Evolutionary conservation across 2,329 filamentous ascomycete genomes (phyloP).

Genomic region (Pseudocercospora macadamiae): DNA sequence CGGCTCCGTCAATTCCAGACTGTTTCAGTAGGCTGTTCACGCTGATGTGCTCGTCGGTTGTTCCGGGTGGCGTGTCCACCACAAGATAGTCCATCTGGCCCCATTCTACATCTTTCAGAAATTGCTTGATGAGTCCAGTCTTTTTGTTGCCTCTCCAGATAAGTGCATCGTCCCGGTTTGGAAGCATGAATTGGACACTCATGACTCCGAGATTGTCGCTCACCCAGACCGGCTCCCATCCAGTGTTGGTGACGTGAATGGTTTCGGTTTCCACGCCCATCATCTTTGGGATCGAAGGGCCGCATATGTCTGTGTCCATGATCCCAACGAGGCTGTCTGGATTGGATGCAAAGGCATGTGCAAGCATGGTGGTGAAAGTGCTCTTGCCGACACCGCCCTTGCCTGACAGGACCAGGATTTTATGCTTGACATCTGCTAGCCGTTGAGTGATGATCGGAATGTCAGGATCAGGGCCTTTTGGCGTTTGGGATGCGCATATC

Average conservation of each 20-base stretch:
- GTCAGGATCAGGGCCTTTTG: conserved; percentile 94
- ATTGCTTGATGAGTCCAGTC: conserved; percentile 97
- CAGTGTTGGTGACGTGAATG: conserved; percentile 84
- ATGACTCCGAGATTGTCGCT: conserved; percentile 92
- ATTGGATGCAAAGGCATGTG: conserved; percentile 85
- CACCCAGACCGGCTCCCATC: conserved; percentile 96
- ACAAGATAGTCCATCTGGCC: conserved; percentile 90
- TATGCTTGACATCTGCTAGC: conserved; percentile 80
- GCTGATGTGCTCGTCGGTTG: conserved; percentile 90
- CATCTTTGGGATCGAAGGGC: conserved; percentile 97
- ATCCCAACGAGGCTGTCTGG: conserved; percentile 80
- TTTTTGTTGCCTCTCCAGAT: conserved; percentile 99
- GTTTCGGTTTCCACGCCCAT: conserved; percentile 94
- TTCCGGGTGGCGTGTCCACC: conserved; percentile 94
- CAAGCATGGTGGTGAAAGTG: conserved; percentile 86
- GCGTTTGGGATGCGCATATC: conserved; percentile 83
- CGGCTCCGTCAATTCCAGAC: conserved; percentile 88
- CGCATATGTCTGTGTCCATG: conserved; percentile 98
- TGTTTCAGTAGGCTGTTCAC: conserved; percentile 92
- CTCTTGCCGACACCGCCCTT: conserved; percentile 98
- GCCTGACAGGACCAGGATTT: conserved; percentile 87
- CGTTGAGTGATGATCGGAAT: conserved; percentile 85
- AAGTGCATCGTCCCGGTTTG: conserved; percentile 88
- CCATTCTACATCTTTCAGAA: conserved; percentile 97
- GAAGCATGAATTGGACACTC: conserved; percentile 98